Conservation (phyloP, 768 basidiomycete genomes). For the Phylloporus scabripes region DNA sequence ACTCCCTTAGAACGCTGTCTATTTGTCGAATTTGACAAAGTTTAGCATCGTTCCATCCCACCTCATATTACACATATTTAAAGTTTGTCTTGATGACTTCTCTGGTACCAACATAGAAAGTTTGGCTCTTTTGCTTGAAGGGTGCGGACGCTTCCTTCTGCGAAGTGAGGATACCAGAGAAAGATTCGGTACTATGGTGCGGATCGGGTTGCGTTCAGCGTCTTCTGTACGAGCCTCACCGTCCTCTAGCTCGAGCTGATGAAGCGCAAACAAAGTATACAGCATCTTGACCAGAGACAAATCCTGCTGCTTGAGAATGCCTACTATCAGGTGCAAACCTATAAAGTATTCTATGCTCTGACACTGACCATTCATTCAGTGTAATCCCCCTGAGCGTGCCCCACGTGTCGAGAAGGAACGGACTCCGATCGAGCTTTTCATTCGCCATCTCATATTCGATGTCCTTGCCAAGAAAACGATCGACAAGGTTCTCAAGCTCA, state of each 20-base stretch:
- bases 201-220: slow-evolving; percentile 3
- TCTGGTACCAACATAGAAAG: slow-evolving; percentile 91
- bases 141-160: slow-evolving; percentile 88
- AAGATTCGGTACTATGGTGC: slow-evolving; percentile 84
- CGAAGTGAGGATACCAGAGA: slow-evolving; percentile 83
- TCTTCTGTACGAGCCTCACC: slow-evolving; percentile 7
- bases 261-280: slow-evolving; percentile 89
- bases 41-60: slow-evolving; percentile 88
- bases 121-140: slow-evolving; percentile 84
- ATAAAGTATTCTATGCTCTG: background rate
- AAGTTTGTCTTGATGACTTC: slow-evolving; percentile 96
- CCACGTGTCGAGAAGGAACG: slow-evolving; percentile 84
- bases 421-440: slow-evolving; percentile 84
- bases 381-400: slow-evolving; percentile 92
- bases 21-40: slow-evolving; percentile 90
- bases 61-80: slow-evolving; percentile 91
- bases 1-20: slow-evolving; percentile 69
- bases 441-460: slow-evolving; percentile 92
- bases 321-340: slow-evolving; percentile 76
- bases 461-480: slow-evolving; percentile 90
- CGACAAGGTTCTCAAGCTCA: slow-evolving; percentile 89
- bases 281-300: slow-evolving; percentile 91
- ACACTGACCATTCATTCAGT: slow-evolving; percentile 43
- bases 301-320: slow-evolving; percentile 91
- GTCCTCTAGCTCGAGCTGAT: slow-evolving; percentile 76